Conservation (phyloP, 169 alveolate species). For the Plasmodium coatneyi region DNA sequence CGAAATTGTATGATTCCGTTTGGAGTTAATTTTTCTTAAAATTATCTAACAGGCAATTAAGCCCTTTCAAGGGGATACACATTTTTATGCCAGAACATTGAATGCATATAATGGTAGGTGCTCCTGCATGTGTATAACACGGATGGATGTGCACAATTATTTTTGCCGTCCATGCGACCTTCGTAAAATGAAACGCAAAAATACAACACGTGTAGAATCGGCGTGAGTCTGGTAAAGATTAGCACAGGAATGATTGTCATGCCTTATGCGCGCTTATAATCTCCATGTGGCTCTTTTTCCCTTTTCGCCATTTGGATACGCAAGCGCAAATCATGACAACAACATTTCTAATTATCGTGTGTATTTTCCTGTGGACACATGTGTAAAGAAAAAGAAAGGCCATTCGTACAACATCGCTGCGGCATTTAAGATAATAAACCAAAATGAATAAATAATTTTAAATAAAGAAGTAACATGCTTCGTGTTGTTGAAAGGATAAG, state of each 20-base stretch:
- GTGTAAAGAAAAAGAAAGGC: not conserved
- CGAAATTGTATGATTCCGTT: not conserved
- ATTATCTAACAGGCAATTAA: not conserved
- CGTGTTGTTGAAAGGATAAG: not conserved
- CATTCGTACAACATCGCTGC: not conserved
- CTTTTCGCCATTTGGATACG: not conserved
- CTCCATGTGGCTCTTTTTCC: not conserved
- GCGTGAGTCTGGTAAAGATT: not conserved
- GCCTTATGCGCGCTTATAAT: not conserved
- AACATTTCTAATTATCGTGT: not conserved
- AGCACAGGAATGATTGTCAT: not conserved
- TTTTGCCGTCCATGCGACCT: not conserved
- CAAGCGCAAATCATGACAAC: not conserved
- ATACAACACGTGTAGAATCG: not conserved
- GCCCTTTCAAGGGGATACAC: not conserved
- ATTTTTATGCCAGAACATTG: not conserved
- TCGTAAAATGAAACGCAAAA: not conserved
- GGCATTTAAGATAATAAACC: not conserved
- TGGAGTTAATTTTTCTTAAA: not conserved
- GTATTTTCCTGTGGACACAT: not conserved
- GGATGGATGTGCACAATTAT: not conserved
- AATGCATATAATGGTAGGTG: not conserved
- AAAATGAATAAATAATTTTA: not conserved
- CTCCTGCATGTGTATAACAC: not conserved
- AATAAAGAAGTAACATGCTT: not conserved